A percentile compares a stretch with the other conserved stretches of the same genome.
phyloP scores from a whole-genome alignment of 106 monocot species.

The Allium sativum region DNA sequence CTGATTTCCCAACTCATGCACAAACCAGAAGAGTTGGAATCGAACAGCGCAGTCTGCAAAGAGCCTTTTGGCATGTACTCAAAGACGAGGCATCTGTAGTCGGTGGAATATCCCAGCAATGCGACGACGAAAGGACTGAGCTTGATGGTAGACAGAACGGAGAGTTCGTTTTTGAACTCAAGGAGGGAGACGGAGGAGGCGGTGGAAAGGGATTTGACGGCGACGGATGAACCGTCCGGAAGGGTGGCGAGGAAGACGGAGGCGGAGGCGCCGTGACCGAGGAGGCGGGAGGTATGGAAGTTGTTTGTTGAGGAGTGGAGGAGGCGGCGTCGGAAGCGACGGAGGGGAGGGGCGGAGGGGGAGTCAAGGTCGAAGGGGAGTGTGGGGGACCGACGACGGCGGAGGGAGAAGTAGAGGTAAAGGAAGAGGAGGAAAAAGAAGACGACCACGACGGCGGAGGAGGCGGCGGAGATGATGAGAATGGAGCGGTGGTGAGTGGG shows the following conservation, averaged over 20 bases:
- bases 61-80: constrained; percentile 48
- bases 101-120: constrained; percentile 46
- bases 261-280: constrained; percentile 51
- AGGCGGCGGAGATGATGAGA: constrained; percentile 8
- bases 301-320: constrained; percentile 31
- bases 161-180: constrained; percentile 33
- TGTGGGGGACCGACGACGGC: constrained; percentile 8
- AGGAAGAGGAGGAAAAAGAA: constrained; percentile 10
- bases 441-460: constrained; percentile 12
- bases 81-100: constrained; percentile 27
- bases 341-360: constrained; percentile 10
- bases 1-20: constrained; percentile 24
- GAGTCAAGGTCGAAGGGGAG: not conserved
- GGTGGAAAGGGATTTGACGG: constrained; percentile 25
- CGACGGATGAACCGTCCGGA: constrained; percentile 18
- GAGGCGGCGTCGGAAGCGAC: constrained; percentile 23
- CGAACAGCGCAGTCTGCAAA: constrained; percentile 48
- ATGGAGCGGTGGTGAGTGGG: constrained; percentile 3
- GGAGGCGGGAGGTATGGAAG: constrained; percentile 24
- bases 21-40: not conserved
- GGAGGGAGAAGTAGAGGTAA: constrained; percentile 15
- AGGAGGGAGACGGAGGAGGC: constrained; percentile 8
- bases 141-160: constrained; percentile 24
- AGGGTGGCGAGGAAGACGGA: constrained; percentile 41
- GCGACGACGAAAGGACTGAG: constrained; percentile 43